These are phyloP conservation scores for Ceratonia siliqua DNA, from an alignment of 306 rosid species.

Conservation along the genomic window DNA sequence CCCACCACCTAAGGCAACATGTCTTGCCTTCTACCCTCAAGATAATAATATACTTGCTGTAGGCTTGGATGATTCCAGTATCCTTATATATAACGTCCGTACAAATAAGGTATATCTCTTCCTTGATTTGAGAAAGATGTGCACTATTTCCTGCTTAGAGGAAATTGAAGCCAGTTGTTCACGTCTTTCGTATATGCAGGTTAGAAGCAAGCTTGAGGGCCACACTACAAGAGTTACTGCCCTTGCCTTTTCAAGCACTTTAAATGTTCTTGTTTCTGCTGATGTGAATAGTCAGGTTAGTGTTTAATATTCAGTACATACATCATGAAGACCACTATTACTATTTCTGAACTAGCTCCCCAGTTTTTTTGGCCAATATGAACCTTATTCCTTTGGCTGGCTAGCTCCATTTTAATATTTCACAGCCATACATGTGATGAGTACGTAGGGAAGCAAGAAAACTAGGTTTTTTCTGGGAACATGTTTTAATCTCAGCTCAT, in stretches of 20 bases:
- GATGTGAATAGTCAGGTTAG: slow-evolving; percentile 42
- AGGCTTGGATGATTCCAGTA: slow-evolving; percentile 42
- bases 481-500: not conserved
- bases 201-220: slow-evolving; percentile 29
- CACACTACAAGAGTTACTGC: slow-evolving; percentile 40
- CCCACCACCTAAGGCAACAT: slow-evolving; percentile 46
- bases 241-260: slow-evolving; percentile 40
- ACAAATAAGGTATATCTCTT: slow-evolving; percentile 24
- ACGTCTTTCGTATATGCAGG: slow-evolving; percentile 30
- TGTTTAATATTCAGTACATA: slow-evolving; percentile 5
- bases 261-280: slow-evolving; percentile 42
- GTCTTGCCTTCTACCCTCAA: slow-evolving; percentile 35
- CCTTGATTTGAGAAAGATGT: slow-evolving; percentile 2
- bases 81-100: slow-evolving; percentile 30
- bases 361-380: not conserved
- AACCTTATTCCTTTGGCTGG: not conserved
- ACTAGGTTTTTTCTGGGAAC: not conserved
- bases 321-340: not conserved
- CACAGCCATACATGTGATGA: not conserved
- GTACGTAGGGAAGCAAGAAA: not conserved
- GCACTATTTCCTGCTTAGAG: not conserved
- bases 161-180: slow-evolving; percentile 20
- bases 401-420: not conserved
- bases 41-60: slow-evolving; percentile 45
- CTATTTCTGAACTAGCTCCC: not conserved